A percentile compares a stretch with the other conserved stretches of the same genome.
These are phyloP conservation scores for Ogataea haglerorum DNA, from an alignment of 805 yeast genomes.

Conservation along the genomic window DNA sequence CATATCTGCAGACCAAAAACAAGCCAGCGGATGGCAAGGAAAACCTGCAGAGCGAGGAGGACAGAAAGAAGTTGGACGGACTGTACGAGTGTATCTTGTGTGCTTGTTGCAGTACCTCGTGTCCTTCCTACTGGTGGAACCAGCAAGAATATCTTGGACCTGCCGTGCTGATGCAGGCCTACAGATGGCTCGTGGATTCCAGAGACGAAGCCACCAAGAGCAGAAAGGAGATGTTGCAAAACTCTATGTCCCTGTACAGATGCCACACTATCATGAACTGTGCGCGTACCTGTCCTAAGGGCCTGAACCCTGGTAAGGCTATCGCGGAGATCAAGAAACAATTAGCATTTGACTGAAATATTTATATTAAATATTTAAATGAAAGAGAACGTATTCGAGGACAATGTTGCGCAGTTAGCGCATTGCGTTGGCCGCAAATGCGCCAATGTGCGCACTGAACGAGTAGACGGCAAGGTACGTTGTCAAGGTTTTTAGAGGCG, in stretches of 20 bases:
- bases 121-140: conserved; percentile 99
- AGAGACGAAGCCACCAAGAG: conserved; percentile 84
- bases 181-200: conserved; percentile 96
- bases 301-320: conserved; percentile 95
- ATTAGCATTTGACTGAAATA: conserved; percentile 66
- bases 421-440: background rate
- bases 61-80: conserved; percentile 95
- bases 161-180: conserved; percentile 98
- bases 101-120: conserved; percentile 98
- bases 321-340: conserved; percentile 96
- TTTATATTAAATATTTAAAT: conserved; percentile 3
- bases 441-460: background rate
- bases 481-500: too few species aligned
- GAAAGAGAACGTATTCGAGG: conserved; percentile 4
- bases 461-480: conserved; percentile 1
- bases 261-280: conserved; percentile 99
- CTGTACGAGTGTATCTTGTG: conserved; percentile 96
- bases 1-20: conserved; percentile 78
- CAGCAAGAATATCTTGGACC: conserved; percentile 98
- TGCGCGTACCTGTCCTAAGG: conserved; percentile 97
- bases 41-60: conserved; percentile 84
- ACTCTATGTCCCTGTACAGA: conserved; percentile 96
- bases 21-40: conserved; percentile 89
- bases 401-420: background rate
- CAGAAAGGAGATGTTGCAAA: conserved; percentile 88